Evolutionary conservation across 768 basidiomycete genomes (phyloP).

Genomic region (Myochromella boudieri): DNA sequence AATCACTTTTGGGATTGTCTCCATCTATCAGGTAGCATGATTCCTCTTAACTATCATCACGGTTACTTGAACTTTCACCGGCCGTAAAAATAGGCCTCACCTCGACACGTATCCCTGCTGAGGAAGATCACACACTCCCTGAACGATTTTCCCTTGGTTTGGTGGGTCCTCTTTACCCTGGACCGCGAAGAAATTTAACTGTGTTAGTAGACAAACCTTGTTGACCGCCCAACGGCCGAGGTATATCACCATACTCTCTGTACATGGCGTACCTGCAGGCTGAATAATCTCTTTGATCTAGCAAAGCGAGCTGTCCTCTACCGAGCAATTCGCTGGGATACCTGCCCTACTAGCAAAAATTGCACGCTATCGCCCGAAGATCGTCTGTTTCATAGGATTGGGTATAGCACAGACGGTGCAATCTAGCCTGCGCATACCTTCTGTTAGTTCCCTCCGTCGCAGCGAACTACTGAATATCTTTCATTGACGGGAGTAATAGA

Average conservation of each 20-base stretch:
- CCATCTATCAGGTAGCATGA: conserved; percentile 55
- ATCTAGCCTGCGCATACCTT: conserved; percentile 21
- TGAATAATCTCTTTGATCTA: no score
- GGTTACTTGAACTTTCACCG: no score
- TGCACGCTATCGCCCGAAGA: conserved; percentile 48
- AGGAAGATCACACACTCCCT: conserved; percentile 63
- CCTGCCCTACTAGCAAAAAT: conserved; percentile 63
- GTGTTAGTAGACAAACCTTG: conserved; percentile 67
- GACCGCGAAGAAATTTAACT: background rate
- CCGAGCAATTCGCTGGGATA: conserved; percentile 55
- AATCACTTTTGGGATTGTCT: conserved; percentile 86
- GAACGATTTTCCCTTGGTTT: conserved; percentile 61
- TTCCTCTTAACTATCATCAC: no score
- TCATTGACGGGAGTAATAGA: no score
- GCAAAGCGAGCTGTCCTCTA: conserved; percentile 54
- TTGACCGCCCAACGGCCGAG: conserved; percentile 65
- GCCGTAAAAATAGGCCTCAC: conserved; percentile 51
- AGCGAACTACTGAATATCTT: background rate
- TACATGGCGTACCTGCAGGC: no score
- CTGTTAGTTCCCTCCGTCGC: conserved; percentile 5
- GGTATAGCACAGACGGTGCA: conserved; percentile 49
- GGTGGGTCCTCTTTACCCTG: conserved; percentile 38
- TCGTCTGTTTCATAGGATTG: conserved; percentile 81
- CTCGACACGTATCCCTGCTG: conserved; percentile 44
- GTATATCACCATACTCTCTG: conserved; percentile 1